Evolutionary conservation across 2,329 filamentous ascomycete genomes (phyloP), one percentile per base, ranked within the genome.

Genomic region (Dactylonectria estremocensis): DNA sequence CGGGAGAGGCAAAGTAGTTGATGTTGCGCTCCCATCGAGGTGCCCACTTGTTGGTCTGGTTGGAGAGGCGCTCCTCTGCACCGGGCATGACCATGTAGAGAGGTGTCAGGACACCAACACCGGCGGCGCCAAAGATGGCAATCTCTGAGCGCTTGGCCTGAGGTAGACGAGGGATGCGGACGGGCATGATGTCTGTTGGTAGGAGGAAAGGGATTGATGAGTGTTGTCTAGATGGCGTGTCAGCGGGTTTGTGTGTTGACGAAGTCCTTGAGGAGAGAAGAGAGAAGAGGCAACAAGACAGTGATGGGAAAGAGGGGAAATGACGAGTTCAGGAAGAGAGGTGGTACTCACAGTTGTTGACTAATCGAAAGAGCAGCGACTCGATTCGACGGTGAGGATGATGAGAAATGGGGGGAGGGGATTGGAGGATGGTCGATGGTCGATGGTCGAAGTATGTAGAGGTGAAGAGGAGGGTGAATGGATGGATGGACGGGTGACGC

Each of bases 11-110:
- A 76, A 89, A 85, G 80, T 85, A 86, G 69, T 80, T 84, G 75
- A 89, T 84, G 78, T 88, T 89, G 60, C 83, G 82, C 79, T 90
- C 87, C 88, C 88, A 90, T 63, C 86, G 84, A 18, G 87, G 87
- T 4, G 88, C 88, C 88, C 88, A 90, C 73, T 86, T 85, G 66
- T 82, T 81, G 3, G 88, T 90, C 77, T 89, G 87, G 24, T 80
- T 79, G 61, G 86, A 84, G 40, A 90, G 77, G 49, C 84, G 83
- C 77, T 89, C 86, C 70, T 88, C 85, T 66, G 86, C 86, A 40
- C 87, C 86, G 28, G 88, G 88, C 64, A 88, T 82, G 74, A 89
- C 82, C 74, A 89, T 82, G 80, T 88, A 89, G 74, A 90, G 83
- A 31, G 88, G 88, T 1, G 87, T 84, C 62, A 90, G 83, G 71